Conservation (phyloP, 1,284 basidiomycete species). For the Anthracocystis walkeri region DNA sequence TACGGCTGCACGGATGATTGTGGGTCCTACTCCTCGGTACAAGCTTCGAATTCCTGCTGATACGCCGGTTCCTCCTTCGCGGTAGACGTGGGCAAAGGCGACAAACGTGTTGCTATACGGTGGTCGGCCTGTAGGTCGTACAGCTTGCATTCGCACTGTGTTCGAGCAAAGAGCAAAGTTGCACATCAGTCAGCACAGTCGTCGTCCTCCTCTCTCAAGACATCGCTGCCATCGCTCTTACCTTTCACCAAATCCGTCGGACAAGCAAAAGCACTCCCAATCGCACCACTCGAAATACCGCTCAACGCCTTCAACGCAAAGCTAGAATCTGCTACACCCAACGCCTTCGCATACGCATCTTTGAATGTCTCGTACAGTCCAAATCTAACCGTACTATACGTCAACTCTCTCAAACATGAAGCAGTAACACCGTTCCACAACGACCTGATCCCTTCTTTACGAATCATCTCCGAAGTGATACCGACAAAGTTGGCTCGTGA, state of each 20-base stretch:
- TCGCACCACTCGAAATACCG: conserved; percentile 55
- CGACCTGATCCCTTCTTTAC: conserved; percentile 39
- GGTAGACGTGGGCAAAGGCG: conserved; percentile 47
- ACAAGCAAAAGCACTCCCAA: conserved; percentile 54
- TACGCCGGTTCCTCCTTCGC: conserved; percentile 33
- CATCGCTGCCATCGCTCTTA: not conserved
- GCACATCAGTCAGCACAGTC: not conserved
- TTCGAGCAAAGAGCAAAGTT: not conserved
- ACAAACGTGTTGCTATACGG: conserved; percentile 58
- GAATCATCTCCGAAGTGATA: conserved; percentile 41
- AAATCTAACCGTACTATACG: conserved; percentile 59
- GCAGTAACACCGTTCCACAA: conserved; percentile 59
- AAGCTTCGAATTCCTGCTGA: conserved; percentile 42
- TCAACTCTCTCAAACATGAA: conserved; percentile 53
- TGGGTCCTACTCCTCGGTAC: conserved; percentile 57
- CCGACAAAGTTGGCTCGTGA: conserved; percentile 43
- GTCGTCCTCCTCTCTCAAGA: not conserved
- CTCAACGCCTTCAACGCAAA: conserved; percentile 58
- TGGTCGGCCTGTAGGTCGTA: conserved; percentile 37
- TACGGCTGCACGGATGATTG: conserved; percentile 53
- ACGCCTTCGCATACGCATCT: conserved; percentile 32
- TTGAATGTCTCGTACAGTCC: conserved; percentile 60
- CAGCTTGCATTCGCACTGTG: conserved; percentile 58
- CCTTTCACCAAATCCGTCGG: conserved; percentile 60
- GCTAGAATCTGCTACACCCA: conserved; percentile 35